These are phyloP conservation scores for Pseudophaeomoniella oleicola DNA, from an alignment of 2,329 filamentous ascomycete species.

Conservation along the genomic window DNA sequence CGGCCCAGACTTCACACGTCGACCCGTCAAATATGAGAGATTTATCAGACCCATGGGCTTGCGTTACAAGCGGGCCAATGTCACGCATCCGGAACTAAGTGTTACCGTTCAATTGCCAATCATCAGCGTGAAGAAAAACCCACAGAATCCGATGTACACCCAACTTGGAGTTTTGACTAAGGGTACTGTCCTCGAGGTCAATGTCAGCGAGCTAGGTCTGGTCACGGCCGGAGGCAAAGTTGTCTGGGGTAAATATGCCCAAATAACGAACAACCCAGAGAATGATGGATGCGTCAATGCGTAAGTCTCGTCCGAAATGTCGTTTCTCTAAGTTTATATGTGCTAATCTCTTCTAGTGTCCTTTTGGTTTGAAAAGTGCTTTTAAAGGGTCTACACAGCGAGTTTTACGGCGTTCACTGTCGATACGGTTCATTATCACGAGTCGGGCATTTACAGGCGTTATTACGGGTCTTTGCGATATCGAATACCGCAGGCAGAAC, in stretches of 20 bases:
- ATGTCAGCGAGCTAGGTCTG: constrained; percentile 80
- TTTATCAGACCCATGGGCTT: constrained; percentile 52
- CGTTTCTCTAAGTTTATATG: neutral
- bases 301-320: constrained; percentile 17
- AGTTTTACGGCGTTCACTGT: no score
- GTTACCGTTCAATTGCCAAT: constrained; percentile 83
- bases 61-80: constrained; percentile 64
- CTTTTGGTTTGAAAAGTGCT: neutral
- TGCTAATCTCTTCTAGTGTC: neutral
- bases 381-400: no score
- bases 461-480: no score
- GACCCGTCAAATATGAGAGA: constrained; percentile 43
- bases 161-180: constrained; percentile 82
- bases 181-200: constrained; percentile 77
- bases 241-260: constrained; percentile 77
- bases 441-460: no score
- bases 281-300: constrained; percentile 50
- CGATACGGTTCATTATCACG: no score
- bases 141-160: constrained; percentile 79
- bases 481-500: no score
- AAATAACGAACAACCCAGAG: constrained; percentile 42
- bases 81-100: constrained; percentile 62
- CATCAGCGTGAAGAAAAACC: constrained; percentile 68
- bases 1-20: constrained; percentile 73
- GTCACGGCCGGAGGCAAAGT: constrained; percentile 87